These are phyloP conservation scores for Rhynchosporium agropyri DNA, from an alignment of 2,329 filamentous ascomycete species.

Conservation along the genomic window DNA sequence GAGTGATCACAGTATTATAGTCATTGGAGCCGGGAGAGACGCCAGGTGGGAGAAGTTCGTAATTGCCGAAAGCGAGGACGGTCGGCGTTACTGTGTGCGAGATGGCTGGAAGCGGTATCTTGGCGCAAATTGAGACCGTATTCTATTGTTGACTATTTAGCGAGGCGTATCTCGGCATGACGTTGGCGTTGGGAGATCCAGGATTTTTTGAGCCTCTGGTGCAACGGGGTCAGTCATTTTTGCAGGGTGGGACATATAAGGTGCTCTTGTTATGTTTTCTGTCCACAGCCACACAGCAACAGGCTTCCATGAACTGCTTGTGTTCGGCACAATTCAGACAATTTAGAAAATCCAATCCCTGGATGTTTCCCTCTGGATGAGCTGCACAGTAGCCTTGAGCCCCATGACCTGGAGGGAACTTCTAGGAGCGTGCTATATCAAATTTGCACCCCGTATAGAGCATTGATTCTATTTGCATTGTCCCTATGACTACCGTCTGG, in stretches of 20 bases:
- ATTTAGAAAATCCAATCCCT: background rate
- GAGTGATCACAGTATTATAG: conserved; percentile 70
- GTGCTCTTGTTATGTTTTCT: background rate
- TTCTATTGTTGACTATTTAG: conserved; percentile 29
- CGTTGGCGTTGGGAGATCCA: background rate
- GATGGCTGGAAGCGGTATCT: conserved; percentile 86
- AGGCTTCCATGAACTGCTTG: background rate
- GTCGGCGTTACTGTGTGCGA: conserved; percentile 65
- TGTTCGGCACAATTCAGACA: background rate
- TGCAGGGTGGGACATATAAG: background rate
- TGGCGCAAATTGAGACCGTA: conserved; percentile 43
- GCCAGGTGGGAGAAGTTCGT: conserved; percentile 88
- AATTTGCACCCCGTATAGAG: background rate
- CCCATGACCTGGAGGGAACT: background rate
- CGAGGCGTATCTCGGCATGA: conserved; percentile 31
- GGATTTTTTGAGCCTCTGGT: background rate
- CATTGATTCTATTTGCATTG: background rate
- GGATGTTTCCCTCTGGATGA: background rate
- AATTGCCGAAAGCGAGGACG: conserved; percentile 68
- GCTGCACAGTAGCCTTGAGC: background rate
- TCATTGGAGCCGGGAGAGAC: conserved; percentile 78
- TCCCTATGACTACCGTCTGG: conserved; percentile 23
- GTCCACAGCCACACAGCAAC: background rate
- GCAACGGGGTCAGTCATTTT: background rate
- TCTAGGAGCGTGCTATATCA: background rate